Percentiles rank a stretch among this genome's conserved stretches.
Conservation (phyloP, 192 early-diverging fungal species). For the Kickxella alabastrina region DNA sequence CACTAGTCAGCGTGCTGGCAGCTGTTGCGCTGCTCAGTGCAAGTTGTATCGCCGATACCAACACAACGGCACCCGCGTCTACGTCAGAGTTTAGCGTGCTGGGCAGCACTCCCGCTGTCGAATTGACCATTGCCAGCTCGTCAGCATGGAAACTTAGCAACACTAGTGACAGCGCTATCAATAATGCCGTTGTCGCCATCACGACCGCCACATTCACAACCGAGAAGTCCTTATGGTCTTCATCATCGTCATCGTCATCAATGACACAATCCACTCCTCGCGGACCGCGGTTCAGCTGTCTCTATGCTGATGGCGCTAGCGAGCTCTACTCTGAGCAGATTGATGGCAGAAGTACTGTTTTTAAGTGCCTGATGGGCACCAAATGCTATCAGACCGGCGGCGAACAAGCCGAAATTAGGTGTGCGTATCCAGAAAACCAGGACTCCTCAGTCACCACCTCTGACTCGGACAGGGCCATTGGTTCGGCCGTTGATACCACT, state of each 20-base stretch:
- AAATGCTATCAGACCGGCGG: conserved; percentile 15
- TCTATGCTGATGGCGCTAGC: conserved; percentile 17
- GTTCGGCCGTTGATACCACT: neutral
- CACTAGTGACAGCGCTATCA: too few species aligned
- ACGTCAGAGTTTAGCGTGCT: too few species aligned
- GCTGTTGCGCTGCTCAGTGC: conserved; percentile 5
- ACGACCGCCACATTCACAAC: too few species aligned
- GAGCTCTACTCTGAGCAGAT: conserved; percentile 16
- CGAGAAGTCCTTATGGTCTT: neutral
- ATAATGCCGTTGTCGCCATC: too few species aligned
- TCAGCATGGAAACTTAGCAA: too few species aligned
- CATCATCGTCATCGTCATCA: neutral
- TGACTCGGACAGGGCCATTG: neutral
- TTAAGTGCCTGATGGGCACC: conserved; percentile 17
- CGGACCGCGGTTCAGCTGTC: conserved; percentile 9
- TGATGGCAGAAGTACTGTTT: conserved; percentile 1
- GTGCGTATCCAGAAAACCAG: conserved; percentile 8
- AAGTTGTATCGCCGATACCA: neutral
- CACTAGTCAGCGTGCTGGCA: conserved; percentile 1
- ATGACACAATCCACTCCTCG: neutral
- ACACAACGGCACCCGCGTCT: too few species aligned
- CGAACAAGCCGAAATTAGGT: conserved; percentile 10
- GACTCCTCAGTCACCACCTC: neutral
- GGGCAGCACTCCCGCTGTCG: too few species aligned
- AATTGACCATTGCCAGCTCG: too few species aligned